phyloP scores from a whole-genome alignment of 495 filamentous ascomycete species.

The Physcia stellaris region DNA sequence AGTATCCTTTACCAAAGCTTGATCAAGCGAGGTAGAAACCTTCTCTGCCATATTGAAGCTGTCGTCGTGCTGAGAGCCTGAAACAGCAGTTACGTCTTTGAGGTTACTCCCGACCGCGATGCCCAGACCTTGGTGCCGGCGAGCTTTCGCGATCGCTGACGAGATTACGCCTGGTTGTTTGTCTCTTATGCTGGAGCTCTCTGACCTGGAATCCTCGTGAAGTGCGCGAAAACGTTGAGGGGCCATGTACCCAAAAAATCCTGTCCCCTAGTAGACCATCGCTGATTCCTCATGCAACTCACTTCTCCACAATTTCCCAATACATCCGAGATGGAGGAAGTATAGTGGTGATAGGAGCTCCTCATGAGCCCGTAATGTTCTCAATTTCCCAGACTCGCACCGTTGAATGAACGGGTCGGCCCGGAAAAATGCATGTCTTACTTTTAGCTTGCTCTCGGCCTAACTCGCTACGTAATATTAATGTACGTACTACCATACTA shows the following conservation, averaged over 20 bases:
- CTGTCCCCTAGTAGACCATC: background rate
- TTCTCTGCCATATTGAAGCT: background rate
- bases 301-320: background rate
- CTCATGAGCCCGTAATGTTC: background rate
- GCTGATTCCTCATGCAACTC: background rate
- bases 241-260: slow-evolving; percentile 7
- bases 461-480: too few species aligned
- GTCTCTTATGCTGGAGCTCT: slow-evolving; percentile 24
- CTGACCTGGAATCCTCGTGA: slow-evolving; percentile 24
- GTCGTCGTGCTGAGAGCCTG: background rate
- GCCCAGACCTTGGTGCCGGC: slow-evolving; percentile 12
- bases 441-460: too few species aligned
- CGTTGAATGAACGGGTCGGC: too few species aligned
- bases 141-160: slow-evolving; percentile 11
- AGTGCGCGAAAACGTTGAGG: slow-evolving; percentile 11
- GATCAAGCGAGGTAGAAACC: background rate
- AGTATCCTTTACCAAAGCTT: slow-evolving; percentile 1
- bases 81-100: slow-evolving; percentile 18
- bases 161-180: slow-evolving; percentile 6
- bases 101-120: slow-evolving; percentile 13
- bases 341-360: background rate
- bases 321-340: background rate
- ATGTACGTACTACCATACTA: too few species aligned
- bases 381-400: too few species aligned
- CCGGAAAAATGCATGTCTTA: too few species aligned